Evolutionary conservation across 1,284 basidiomycete genomes (phyloP).

Genomic region (Gastroboletus turbinatus): DNA sequence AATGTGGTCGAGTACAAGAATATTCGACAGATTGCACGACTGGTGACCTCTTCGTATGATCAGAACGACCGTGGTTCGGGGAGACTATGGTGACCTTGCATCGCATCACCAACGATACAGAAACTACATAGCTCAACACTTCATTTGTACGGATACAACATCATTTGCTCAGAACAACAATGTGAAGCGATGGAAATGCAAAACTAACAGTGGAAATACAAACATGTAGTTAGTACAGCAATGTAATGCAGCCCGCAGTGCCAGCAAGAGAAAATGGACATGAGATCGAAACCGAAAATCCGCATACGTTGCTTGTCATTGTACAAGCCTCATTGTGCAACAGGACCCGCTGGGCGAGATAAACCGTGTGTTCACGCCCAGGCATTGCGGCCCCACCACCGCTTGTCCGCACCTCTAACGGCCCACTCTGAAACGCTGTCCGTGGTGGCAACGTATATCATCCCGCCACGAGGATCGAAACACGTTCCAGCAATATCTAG

Average conservation of each 20-base stretch:
- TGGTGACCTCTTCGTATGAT: too few species aligned
- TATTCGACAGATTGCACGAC: too few species aligned
- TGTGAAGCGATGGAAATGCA: background rate
- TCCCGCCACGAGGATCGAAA: conserved; percentile 68
- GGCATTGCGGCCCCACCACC: conserved; percentile 51
- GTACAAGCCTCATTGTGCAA: background rate
- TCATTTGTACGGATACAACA: background rate
- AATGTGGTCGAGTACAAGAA: conserved; percentile 3
- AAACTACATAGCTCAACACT: background rate
- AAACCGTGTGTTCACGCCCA: conserved; percentile 28
- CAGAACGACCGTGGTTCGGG: too few species aligned
- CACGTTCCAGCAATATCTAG: conserved; percentile 71
- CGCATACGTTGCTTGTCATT: background rate
- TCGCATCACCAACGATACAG: too few species aligned
- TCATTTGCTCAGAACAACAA: too few species aligned
- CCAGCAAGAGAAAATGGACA: background rate
- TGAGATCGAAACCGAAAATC: conserved; percentile 13
- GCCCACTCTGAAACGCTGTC: conserved; percentile 66
- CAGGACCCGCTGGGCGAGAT: background rate
- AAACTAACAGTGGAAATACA: conserved; percentile 12
- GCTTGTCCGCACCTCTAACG: conserved; percentile 57
- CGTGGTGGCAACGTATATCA: conserved; percentile 66
- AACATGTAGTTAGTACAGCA: conserved; percentile 23
- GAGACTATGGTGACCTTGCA: too few species aligned
- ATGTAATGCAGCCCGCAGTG: conserved; percentile 17